A percentile compares a stretch with the other conserved stretches of the same genome.
Conservation (phyloP, 176 grass and related monocot species). For the Avena eriantha region DNA sequence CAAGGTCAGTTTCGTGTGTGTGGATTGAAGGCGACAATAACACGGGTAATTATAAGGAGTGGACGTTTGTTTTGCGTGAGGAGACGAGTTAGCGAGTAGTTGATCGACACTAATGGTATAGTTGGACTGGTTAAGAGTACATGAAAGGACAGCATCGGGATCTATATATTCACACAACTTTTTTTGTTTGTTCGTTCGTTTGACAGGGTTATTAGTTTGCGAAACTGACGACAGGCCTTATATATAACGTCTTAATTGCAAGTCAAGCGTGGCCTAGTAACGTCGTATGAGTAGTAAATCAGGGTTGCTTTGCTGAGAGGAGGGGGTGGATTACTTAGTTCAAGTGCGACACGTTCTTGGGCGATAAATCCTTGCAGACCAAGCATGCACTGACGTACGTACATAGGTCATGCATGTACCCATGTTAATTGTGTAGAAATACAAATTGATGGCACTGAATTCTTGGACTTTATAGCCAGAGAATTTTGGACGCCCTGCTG, state of each 20-base stretch:
- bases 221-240: conserved; percentile 16
- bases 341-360: conserved; percentile 22
- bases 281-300: not conserved
- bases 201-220: not conserved
- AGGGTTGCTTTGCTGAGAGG: not conserved
- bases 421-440: not conserved
- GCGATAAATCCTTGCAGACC: conserved; percentile 1
- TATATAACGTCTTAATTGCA: not conserved
- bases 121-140: conserved; percentile 33
- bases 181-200: not conserved
- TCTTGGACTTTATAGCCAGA: not conserved
- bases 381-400: not conserved
- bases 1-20: conserved; percentile 57
- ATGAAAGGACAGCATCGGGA: not conserved
- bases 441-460: too few species aligned
- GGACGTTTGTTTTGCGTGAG: conserved; percentile 43
- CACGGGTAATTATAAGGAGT: conserved; percentile 22
- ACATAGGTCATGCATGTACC: not conserved
- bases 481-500: not conserved
- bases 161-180: not conserved
- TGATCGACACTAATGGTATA: not conserved
- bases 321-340: not conserved
- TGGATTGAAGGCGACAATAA: conserved; percentile 42
- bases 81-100: not conserved
- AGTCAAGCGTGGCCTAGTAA: not conserved